Conservation (phyloP, 305 asterid genomes). For the Rubia balearica region DNA sequence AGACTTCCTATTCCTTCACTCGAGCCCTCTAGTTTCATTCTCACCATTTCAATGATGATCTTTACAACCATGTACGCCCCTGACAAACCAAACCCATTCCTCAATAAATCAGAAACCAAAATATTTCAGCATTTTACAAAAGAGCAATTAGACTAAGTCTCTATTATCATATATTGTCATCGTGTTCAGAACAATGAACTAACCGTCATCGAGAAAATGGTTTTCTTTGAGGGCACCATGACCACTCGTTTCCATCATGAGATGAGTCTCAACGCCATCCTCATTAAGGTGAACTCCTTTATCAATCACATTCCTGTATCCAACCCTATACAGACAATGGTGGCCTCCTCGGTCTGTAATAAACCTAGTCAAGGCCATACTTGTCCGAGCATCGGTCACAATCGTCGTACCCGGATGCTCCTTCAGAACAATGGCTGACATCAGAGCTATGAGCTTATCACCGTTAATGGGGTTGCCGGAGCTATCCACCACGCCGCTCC, state of each 20-base stretch:
- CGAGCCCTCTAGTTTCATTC: constrained; percentile 75
- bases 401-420: constrained; percentile 72
- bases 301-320: constrained; percentile 82
- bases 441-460: constrained; percentile 67
- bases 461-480: constrained; percentile 77
- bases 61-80: constrained; percentile 93
- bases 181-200: background rate
- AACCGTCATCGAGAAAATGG: constrained; percentile 83
- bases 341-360: constrained; percentile 51
- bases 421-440: constrained; percentile 65
- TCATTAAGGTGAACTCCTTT: constrained; percentile 62
- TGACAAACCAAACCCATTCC: constrained; percentile 5
- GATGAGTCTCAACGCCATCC: constrained; percentile 68
- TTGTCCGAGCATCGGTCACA: constrained; percentile 86
- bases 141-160: too few relatives aligned
- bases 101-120: too few relatives aligned
- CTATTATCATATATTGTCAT: too few relatives aligned
- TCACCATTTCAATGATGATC: constrained; percentile 82
- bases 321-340: constrained; percentile 80
- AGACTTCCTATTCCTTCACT: constrained; percentile 68
- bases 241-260: constrained; percentile 90
- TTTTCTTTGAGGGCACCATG: constrained; percentile 91
- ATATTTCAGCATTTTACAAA: too few relatives aligned
- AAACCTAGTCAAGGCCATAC: constrained; percentile 55
- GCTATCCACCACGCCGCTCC: constrained; percentile 78